phyloP scores from a whole-genome alignment of 495 filamentous ascomycete genomes.

The Neurospora tetraspora region DNA sequence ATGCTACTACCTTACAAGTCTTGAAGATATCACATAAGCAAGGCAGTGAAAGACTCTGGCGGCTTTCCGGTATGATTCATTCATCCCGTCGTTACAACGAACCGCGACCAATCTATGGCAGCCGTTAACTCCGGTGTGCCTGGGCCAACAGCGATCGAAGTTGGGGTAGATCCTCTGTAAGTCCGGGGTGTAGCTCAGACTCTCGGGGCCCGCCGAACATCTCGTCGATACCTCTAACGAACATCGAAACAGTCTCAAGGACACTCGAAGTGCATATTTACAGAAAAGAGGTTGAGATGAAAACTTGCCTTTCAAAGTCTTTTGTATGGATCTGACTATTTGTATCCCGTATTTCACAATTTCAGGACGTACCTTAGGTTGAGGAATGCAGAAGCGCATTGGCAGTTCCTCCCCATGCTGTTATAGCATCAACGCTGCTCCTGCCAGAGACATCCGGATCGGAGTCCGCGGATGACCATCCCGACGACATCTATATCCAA shows the following conservation, averaged over 20 bases:
- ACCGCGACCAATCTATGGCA: not conserved
- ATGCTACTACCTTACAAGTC: not conserved
- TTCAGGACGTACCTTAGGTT: not conserved
- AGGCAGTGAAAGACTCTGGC: not conserved
- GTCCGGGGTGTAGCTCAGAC: not conserved
- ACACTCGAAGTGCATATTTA: not conserved
- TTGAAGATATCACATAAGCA: not conserved
- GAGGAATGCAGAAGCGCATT: not conserved
- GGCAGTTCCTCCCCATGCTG: not conserved
- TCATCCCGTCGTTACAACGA: not conserved
- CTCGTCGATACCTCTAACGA: not conserved
- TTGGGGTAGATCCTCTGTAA: not conserved
- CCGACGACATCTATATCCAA: not conserved
- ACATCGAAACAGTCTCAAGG: not conserved
- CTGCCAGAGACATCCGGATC: not conserved
- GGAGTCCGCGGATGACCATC: not conserved
- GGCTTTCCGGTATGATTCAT: not conserved
- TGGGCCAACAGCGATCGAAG: not conserved
- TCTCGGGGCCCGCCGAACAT: not conserved
- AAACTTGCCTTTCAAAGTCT: not conserved
- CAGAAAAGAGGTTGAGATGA: not conserved
- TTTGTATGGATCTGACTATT: not conserved
- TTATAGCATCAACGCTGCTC: not conserved
- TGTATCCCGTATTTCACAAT: not conserved
- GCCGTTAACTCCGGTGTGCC: not conserved